A percentile compares a stretch with the other conserved stretches of the same genome.
Evolutionary conservation across 2,329 filamentous ascomycete species (phyloP).

Genomic region (Colletotrichum sp.): DNA sequence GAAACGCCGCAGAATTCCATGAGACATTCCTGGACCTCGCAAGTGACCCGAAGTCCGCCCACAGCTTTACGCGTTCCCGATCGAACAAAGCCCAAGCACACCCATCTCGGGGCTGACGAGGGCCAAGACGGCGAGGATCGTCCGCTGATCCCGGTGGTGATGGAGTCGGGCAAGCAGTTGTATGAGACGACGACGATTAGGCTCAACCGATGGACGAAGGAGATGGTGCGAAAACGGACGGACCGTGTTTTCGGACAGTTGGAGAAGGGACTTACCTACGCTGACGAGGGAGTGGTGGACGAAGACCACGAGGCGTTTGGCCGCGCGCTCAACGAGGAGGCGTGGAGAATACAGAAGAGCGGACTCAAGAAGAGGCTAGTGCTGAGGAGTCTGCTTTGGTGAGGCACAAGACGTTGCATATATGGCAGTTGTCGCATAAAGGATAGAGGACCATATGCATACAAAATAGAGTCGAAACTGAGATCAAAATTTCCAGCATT

Average conservation of each 20-base stretch:
- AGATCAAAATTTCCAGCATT: neutral
- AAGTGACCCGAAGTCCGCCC: neutral
- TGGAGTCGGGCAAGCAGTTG: neutral
- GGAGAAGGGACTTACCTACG: neutral
- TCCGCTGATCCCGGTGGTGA: neutral
- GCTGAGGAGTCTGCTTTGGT: neutral
- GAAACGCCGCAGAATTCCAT: neutral
- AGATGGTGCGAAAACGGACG: slow-evolving; percentile 2
- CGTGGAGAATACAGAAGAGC: neutral
- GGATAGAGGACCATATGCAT: neutral
- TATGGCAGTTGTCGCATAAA: neutral
- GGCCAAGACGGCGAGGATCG: neutral
- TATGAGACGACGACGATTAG: slow-evolving; percentile 1
- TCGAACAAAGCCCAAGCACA: neutral
- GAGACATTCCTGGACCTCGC: neutral
- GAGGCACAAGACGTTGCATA: neutral
- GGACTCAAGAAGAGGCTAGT: neutral
- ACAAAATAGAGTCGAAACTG: neutral
- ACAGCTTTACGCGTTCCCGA: neutral
- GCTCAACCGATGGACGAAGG: neutral
- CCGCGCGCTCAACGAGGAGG: neutral
- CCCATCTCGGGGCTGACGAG: neutral
- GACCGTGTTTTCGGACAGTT: neutral
- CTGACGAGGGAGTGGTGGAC: neutral
- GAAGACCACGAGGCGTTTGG: neutral